Evolutionary conservation across 768 basidiomycete genomes (phyloP).

Genomic region (Pisolithus sp.): DNA sequence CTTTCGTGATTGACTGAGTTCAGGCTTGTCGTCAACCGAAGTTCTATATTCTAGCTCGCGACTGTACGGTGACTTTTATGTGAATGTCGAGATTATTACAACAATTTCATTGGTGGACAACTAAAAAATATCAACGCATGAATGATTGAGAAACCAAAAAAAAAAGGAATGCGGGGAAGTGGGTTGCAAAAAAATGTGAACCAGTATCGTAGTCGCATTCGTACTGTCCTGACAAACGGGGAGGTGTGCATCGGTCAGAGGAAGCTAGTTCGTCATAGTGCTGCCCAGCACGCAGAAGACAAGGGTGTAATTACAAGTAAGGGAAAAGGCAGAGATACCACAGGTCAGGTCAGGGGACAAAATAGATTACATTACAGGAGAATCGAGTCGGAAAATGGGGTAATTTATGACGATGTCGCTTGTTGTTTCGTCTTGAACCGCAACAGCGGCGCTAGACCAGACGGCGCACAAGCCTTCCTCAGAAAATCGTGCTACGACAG

Average conservation of each 20-base stretch:
- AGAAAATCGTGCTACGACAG: conserved; percentile 81
- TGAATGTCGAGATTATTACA: conserved; percentile 12
- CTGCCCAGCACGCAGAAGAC: neutral
- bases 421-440: conserved; percentile 70
- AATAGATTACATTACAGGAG: neutral
- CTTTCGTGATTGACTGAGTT: too few relatives aligned
- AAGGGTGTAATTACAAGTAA: neutral
- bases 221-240: conserved; percentile 6
- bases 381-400: neutral
- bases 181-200: neutral
- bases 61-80: neutral
- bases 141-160: neutral
- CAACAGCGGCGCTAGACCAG: conserved; percentile 80
- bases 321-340: neutral
- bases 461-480: conserved; percentile 76
- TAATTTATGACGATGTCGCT: conserved; percentile 28
- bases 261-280: neutral
- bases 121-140: conserved; percentile 9
- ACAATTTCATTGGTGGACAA: conserved; percentile 13
- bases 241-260: neutral
- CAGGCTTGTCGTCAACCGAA: too few relatives aligned
- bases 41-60: neutral
- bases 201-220: conserved; percentile 8
- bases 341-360: neutral
- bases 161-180: conserved; percentile 2